Percentiles rank a stretch among this genome's conserved stretches.
phyloP scores from a whole-genome alignment of 352 stramenopile genomes.

The Phytophthora sp. region DNA sequence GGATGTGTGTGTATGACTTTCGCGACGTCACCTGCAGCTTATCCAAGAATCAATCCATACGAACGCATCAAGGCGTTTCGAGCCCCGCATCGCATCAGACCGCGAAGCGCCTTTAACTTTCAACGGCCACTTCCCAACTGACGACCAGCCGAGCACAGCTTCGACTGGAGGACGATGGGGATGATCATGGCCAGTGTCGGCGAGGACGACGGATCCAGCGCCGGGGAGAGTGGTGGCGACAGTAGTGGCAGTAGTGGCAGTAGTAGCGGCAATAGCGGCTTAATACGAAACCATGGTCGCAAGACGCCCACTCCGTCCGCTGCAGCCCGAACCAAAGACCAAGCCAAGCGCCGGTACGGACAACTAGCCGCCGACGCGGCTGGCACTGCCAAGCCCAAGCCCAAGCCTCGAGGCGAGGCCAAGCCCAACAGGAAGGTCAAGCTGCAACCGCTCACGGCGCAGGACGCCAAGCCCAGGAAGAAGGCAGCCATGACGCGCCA shows the following conservation, averaged over 20 bases:
- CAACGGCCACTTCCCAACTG: conserved; percentile 29
- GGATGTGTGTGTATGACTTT: conserved; percentile 7
- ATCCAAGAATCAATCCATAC: conserved; percentile 38
- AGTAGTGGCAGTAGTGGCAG: conserved; percentile 26
- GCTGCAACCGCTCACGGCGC: conserved; percentile 12
- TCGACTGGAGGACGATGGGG: conserved; percentile 28
- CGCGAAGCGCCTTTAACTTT: conserved; percentile 26
- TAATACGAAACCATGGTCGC: conserved; percentile 34
- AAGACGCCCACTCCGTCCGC: conserved; percentile 10
- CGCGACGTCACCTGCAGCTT: conserved; percentile 19
- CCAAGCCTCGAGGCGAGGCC: conserved; percentile 14
- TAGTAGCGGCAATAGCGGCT: conserved; percentile 43
- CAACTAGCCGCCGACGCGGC: conserved; percentile 10
- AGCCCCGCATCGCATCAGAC: conserved; percentile 30
- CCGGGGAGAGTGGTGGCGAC: conserved; percentile 25
- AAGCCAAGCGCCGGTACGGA: conserved; percentile 12
- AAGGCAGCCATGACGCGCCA: conserved; percentile 32
- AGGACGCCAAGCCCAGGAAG: conserved; percentile 19
- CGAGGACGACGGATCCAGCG: conserved; percentile 38
- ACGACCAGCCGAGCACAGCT: conserved; percentile 10
- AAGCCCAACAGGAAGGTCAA: conserved; percentile 26
- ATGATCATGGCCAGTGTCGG: conserved; percentile 24
- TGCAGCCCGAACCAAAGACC: conserved; percentile 23
- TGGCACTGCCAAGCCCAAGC: conserved; percentile 2
- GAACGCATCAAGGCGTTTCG: conserved; percentile 25